A percentile compares a stretch with the other conserved stretches of the same genome.
These are phyloP conservation scores for Aspergillus hancockii DNA, from an alignment of 495 filamentous ascomycete genomes.

Conservation along the genomic window DNA sequence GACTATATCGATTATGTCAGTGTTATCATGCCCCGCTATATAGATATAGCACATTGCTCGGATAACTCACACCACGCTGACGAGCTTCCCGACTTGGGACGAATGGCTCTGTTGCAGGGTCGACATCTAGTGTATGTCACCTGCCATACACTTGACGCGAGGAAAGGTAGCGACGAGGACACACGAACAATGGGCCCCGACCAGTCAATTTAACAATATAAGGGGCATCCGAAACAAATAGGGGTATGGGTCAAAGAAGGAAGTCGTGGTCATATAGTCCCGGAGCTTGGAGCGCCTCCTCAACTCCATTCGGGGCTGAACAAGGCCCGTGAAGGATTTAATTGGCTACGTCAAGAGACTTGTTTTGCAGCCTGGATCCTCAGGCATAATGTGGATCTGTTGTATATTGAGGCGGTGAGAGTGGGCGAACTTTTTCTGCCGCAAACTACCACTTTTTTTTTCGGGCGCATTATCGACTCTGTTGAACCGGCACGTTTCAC, in stretches of 20 bases:
- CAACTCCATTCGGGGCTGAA: slow-evolving; percentile 18
- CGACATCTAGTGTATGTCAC: slow-evolving; percentile 50
- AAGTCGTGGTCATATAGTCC: slow-evolving; percentile 15
- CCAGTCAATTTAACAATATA: slow-evolving; percentile 3
- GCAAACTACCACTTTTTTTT: slow-evolving; percentile 32
- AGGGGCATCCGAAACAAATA: slow-evolving; percentile 13
- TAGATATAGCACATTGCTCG: neutral
- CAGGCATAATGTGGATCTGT: slow-evolving; percentile 15
- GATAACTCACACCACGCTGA: slow-evolving; percentile 54
- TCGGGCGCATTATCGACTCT: slow-evolving; percentile 11
- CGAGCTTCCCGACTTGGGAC: slow-evolving; percentile 54
- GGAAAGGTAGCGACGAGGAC: slow-evolving; percentile 16
- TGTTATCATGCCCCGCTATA: slow-evolving; percentile 6
- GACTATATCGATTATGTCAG: slow-evolving; percentile 45
- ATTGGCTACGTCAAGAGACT: slow-evolving; percentile 48
- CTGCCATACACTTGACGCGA: slow-evolving; percentile 41
- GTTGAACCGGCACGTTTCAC: neutral
- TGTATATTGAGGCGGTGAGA: slow-evolving; percentile 18
- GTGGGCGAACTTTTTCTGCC: slow-evolving; percentile 27
- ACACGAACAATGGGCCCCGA: slow-evolving; percentile 6
- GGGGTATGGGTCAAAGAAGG: slow-evolving; percentile 16
- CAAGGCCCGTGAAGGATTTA: slow-evolving; percentile 27
- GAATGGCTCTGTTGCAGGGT: slow-evolving; percentile 43
- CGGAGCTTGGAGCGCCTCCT: slow-evolving; percentile 22
- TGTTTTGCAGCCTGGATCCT: slow-evolving; percentile 18